These are phyloP conservation scores for Boechera stricta DNA, from an alignment of 345 rosid genomes.

Conservation along the genomic window DNA sequence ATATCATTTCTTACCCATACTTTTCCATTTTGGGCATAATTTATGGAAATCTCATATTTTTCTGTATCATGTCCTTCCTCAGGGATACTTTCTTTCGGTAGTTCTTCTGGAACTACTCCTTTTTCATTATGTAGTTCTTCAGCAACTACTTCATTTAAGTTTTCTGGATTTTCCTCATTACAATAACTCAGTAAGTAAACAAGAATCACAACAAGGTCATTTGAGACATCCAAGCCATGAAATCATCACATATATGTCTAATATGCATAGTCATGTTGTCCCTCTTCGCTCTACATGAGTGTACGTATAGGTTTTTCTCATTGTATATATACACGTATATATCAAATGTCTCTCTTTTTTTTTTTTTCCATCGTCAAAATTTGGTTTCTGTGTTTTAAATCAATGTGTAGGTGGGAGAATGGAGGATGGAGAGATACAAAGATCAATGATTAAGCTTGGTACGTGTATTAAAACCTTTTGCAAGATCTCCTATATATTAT, in stretches of 20 bases:
- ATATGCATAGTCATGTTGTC: conserved; percentile 3
- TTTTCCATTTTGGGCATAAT: no score
- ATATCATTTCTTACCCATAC: no score
- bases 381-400: background rate
- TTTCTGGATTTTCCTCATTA: no score
- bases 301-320: background rate
- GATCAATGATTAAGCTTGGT: background rate
- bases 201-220: background rate
- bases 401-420: background rate
- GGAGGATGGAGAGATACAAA: background rate
- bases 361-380: background rate
- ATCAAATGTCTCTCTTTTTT: background rate
- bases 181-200: background rate
- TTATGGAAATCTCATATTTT: no score
- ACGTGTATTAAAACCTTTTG: no score
- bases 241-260: background rate
- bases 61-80: no score
- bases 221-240: background rate
- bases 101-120: no score
- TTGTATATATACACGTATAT: background rate
- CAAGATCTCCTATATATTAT: no score
- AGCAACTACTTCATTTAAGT: no score
- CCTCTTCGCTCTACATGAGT: background rate
- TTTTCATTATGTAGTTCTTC: no score
- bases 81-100: no score